Conservation (phyloP, 2,329 filamentous ascomycete genomes). For the Colletotrichum camelliae region DNA sequence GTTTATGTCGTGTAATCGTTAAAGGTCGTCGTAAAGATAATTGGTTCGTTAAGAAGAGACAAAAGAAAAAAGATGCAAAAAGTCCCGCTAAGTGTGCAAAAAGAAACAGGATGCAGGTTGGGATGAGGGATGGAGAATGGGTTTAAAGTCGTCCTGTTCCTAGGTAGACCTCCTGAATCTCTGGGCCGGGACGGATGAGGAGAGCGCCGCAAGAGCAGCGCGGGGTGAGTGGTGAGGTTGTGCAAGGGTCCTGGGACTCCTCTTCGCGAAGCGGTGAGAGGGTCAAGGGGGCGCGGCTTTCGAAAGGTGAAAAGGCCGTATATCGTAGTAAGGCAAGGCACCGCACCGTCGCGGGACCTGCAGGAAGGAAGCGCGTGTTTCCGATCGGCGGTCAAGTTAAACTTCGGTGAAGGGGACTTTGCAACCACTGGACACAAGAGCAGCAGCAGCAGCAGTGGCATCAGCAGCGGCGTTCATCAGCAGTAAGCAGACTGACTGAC, state of each 20-base stretch:
- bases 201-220: background rate
- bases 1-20: background rate
- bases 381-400: conserved; percentile 16
- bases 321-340: background rate
- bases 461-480: background rate
- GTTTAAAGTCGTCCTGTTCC: background rate
- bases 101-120: too few relatives aligned
- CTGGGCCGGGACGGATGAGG: background rate
- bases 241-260: background rate
- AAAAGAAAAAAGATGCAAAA: background rate
- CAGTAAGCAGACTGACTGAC: background rate
- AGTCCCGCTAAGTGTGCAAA: background rate
- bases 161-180: background rate
- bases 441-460: background rate
- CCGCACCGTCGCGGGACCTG: background rate
- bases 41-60: background rate
- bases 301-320: background rate
- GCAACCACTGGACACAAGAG: background rate
- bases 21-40: background rate
- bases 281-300: background rate
- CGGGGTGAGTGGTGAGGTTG: background rate
- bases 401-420: background rate
- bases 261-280: background rate
- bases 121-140: background rate
- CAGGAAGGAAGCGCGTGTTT: background rate